Base-by-base conservation (phyloP, 2,329 filamentous ascomycete species). In the Aspergillus hiratsukae region DNA sequence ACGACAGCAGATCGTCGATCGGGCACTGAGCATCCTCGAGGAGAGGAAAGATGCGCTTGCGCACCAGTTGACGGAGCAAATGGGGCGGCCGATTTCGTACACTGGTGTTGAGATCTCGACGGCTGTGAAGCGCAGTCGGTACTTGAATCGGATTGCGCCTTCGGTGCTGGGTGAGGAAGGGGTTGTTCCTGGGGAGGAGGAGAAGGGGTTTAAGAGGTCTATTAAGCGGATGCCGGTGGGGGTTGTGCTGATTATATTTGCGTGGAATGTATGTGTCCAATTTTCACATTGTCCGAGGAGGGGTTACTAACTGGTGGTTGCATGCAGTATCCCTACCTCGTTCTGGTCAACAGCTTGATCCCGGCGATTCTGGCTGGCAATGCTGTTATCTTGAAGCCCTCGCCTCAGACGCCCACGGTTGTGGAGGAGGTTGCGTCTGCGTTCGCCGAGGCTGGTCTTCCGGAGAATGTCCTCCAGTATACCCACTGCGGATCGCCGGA, bases 311-410 rank as follows among this genome's bases (percentile, higher is more conserved):
- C 14, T 17, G 25, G 48, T 62, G 51, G 52, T 51, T n/a, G 35
- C 43, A 23, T 40, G 49, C 53, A 96, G 91, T 97, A 97, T 70
- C 93, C 93, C 25, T 97, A 97, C 74, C 80, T 97, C 50, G 96
- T 92, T 63, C 84, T 97, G 29, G 85, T 97, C 70, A 97, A 97
- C 79, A 92, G 91, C 11, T 81, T 97, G 57, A 85, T 97, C 60
- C 93, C 93, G 19, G 93, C 93, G n/a, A 81, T 97, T 41, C 82
- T 97, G 41, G 86, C 90, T 29, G 93, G 93, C 45, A 96, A 97
- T 76, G 87, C 88, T 3, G 90, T 97, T 57, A 94, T 97, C 58
- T 78, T 97, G 56, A 97, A 97, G 78, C 93, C 93, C 23, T 96
- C 91, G 5, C 93, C 93, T 9, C 93, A 97, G 75, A 97, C 93